Base-by-base conservation (phyloP, 495 filamentous ascomycete genomes). In the Talaromyces trachyspermus region DNA sequence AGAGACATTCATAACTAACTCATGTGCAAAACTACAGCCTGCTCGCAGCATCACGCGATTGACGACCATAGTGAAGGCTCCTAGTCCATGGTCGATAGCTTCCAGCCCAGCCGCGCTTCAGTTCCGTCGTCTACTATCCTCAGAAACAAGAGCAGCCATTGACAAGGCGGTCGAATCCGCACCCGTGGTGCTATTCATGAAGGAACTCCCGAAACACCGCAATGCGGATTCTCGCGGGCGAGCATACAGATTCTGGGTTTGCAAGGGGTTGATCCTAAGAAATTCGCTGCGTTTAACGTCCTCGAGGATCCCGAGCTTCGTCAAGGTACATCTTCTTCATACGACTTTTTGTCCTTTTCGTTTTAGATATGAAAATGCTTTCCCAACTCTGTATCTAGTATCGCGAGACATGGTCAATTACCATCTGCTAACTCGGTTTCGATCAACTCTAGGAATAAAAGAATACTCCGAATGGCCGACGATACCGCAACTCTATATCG, bases 381-480 rank as follows among this genome's bases (percentile, higher is more conserved):
- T n/a, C n/a, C n/a, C n/a, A n/a, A n/a, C n/a, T n/a, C n/a, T n/a
- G n/a, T n/a, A n/a, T n/a, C n/a, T n/a, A n/a, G n/a, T n/a, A n/a
- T n/a, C n/a, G n/a, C n/a, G n/a, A n/a, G n/a, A n/a, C n/a, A n/a
- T n/a, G n/a, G n/a, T n/a, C n/a, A n/a, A n/a, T n/a, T n/a, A n/a
- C n/a, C n/a, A n/a, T n/a, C n/a, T n/a, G n/a, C n/a, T n/a, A n/a
- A n/a, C n/a, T n/a, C n/a, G n/a, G n/a, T n/a, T n/a, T n/a, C n/a
- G n/a, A n/a, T n/a, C n/a, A n/a, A n/a, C n/a, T 36, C 47, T 48
- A 95, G 90, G 94, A 33, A 91, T 98, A 65, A 98, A 98, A 63
- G 90, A 98, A 62, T 98, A 88, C 74, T 95, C 89, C 4, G 91
- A 95, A 59, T 98, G 92, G 92, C 92, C 92, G 7, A 98, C 92